These are phyloP conservation scores for Handroanthus guayacan DNA, from an alignment of 257 asterid species.

Conservation along the genomic window DNA sequence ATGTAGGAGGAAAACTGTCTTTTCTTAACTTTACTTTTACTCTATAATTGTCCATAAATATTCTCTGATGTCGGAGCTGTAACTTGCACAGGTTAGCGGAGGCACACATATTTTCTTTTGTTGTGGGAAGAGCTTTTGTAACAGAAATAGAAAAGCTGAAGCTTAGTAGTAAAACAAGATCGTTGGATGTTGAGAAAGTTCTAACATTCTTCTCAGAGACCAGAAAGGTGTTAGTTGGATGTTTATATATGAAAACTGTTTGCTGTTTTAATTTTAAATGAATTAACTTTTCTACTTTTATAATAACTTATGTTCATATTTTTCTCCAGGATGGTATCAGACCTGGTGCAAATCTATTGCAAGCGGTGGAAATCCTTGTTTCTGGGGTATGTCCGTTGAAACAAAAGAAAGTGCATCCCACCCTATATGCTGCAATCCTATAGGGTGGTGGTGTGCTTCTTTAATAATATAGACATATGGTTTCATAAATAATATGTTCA, in stretches of 20 bases:
- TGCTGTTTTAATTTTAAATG: constrained; percentile 14
- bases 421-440: background rate
- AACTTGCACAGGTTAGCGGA: constrained; percentile 87
- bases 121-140: constrained; percentile 97
- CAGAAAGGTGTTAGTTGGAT: constrained; percentile 65
- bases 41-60: constrained; percentile 26
- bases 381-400: constrained; percentile 74
- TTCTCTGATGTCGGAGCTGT: constrained; percentile 34
- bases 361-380: constrained; percentile 92
- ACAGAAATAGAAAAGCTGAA: constrained; percentile 97
- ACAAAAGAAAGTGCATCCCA: constrained; percentile 16
- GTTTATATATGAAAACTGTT: constrained; percentile 22
- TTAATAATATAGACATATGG: constrained; percentile 24
- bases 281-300: constrained; percentile 34
- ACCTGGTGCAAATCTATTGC: constrained; percentile 91
- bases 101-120: constrained; percentile 96
- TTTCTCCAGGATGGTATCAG: constrained; percentile 80
- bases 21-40: constrained; percentile 38
- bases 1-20: constrained; percentile 57
- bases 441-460: background rate
- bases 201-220: constrained; percentile 77
- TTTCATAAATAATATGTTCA: constrained; percentile 22
- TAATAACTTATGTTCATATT: constrained; percentile 40
- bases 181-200: constrained; percentile 89
- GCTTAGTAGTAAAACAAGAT: constrained; percentile 89